Base-by-base conservation (phyloP, 164 flowering plant genomes). In the Malania oleifera region DNA sequence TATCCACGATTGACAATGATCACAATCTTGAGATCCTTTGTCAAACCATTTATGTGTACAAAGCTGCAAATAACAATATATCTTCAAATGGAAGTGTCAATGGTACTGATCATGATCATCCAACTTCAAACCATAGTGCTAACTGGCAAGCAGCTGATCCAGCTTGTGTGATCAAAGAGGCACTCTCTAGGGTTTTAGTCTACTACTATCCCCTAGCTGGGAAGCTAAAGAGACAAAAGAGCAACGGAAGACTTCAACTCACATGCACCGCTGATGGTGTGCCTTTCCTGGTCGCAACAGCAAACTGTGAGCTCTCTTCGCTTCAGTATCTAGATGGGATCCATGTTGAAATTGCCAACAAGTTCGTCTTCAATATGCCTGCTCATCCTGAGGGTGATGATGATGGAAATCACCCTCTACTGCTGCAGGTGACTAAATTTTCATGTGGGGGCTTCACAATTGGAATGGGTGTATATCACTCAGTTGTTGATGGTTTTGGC, bases 171-270 rank as follows among this genome's bases (percentile, higher is more conserved):
- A 44, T 75, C n/a, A 48, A 58, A 27, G 67, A 69, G 39, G 73
- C 76, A n/a, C 61, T 75, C n/a, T 66, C 76, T 1, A 54, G 58
- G 23, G 73, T 63, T 31, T 54, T 75, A 51, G 69, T 69, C 39
- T 55, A 60, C 35, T 72, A 66, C 64, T 75, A 66, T 40, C 79
- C 79, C 6, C 62, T 71, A 9, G 79, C 75, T 7, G 74, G 76
- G 10, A 56, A 62, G 45, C 67, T 72, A 10, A 63, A 48, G 60
- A 64, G 65, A 26, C n/a, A 47, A n/a, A n/a, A n/a, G n/a, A 26
- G n/a, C 2, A 61, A 65, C 18, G 49, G 70, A 17, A 61, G 41
- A 28, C 68, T 75, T 25, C 6, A 26, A 54, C 22, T 74, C 7
- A 41, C 38, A 14, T 74, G 72, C 61, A 61, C 31, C 19, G 60